Conservation (phyloP, 768 basidiomycete species). For the Rhodotorula graminis region DNA sequence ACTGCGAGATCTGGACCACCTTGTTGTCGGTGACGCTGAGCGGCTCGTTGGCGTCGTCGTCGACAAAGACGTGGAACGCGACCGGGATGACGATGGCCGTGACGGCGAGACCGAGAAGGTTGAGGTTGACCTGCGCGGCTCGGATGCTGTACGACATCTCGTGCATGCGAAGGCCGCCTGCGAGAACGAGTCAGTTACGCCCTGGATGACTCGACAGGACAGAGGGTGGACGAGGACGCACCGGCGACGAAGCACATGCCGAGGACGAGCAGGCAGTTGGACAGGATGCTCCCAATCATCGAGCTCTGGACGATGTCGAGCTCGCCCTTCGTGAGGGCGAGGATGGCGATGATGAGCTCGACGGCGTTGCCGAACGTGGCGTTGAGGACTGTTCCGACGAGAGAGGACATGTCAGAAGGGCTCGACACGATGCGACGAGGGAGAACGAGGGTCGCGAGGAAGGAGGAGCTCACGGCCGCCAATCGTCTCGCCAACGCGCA, state of each 20-base stretch:
- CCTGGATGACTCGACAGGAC: too few relatives aligned
- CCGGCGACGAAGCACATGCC: neutral
- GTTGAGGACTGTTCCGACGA: slow-evolving; percentile 55
- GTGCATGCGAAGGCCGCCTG: slow-evolving; percentile 36
- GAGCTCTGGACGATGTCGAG: slow-evolving; percentile 69
- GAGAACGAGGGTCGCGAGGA: slow-evolving; percentile 37
- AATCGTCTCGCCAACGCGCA: slow-evolving; percentile 59
- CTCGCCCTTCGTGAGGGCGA: slow-evolving; percentile 69
- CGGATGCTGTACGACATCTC: slow-evolving; percentile 41
- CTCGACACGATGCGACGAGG: too few relatives aligned
- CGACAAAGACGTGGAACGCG: slow-evolving; percentile 58
- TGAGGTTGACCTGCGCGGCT: slow-evolving; percentile 42
- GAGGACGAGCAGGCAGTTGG: slow-evolving; percentile 54
- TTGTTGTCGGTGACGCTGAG: slow-evolving; percentile 13
- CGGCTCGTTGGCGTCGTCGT: neutral
- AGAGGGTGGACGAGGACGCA: too few relatives aligned
- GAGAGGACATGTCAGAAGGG: slow-evolving; percentile 1
- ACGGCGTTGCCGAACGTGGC: slow-evolving; percentile 54
- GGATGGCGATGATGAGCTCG: slow-evolving; percentile 54
- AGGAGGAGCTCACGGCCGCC: slow-evolving; percentile 45
- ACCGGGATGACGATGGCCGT: slow-evolving; percentile 49
- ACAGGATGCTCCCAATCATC: slow-evolving; percentile 73
- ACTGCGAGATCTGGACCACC: slow-evolving; percentile 35
- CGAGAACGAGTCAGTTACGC: too few relatives aligned
- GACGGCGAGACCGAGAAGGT: slow-evolving; percentile 38